A percentile compares a stretch with the other conserved stretches of the same genome.
These are phyloP conservation scores for Alternaria hordeiaustralica DNA, from an alignment of 2,329 filamentous ascomycete species.

Conservation along the genomic window DNA sequence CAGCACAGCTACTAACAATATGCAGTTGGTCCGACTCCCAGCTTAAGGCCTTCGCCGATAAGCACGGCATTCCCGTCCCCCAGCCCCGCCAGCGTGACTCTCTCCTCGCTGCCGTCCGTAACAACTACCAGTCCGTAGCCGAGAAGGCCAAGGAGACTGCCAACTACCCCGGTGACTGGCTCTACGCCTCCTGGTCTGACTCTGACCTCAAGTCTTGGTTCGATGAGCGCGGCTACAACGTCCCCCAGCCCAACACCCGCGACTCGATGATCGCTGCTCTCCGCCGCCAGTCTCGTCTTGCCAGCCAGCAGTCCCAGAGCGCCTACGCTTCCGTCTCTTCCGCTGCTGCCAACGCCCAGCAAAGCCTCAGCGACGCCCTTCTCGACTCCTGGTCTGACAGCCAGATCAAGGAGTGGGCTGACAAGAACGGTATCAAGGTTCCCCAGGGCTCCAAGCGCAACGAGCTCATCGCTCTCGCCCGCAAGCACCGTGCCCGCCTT, in stretches of 20 bases:
- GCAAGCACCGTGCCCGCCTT: conserved; percentile 80
- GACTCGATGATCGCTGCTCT: conserved; percentile 89
- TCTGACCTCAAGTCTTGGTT: conserved; percentile 95
- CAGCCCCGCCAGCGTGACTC: conserved; percentile 86
- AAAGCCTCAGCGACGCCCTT: conserved; percentile 79
- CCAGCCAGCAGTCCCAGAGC: conserved; percentile 71
- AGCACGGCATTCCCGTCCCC: conserved; percentile 83
- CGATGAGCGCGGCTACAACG: conserved; percentile 83
- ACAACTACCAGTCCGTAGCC: conserved; percentile 80
- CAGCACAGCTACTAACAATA: conserved; percentile 44
- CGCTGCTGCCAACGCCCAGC: conserved; percentile 65
- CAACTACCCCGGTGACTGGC: conserved; percentile 92
- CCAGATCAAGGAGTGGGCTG: conserved; percentile 88
- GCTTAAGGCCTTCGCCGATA: conserved; percentile 90
- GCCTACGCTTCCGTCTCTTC: conserved; percentile 53
- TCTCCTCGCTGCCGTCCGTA: conserved; percentile 76
- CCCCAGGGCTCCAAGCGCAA: conserved; percentile 91
- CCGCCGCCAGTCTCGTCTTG: conserved; percentile 86
- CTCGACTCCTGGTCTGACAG: conserved; percentile 91
- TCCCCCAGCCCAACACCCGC: conserved; percentile 81
- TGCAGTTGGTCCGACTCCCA: conserved; percentile 88
- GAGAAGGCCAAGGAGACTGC: conserved; percentile 77
- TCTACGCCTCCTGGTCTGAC: conserved; percentile 89
- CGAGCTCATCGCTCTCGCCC: conserved; percentile 86
- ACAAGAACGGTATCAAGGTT: conserved; percentile 87